Percentiles rank a stretch among this genome's conserved stretches.
Conservation (phyloP, 2,329 filamentous ascomycete genomes). For the Colletotrichum endophyticum region DNA sequence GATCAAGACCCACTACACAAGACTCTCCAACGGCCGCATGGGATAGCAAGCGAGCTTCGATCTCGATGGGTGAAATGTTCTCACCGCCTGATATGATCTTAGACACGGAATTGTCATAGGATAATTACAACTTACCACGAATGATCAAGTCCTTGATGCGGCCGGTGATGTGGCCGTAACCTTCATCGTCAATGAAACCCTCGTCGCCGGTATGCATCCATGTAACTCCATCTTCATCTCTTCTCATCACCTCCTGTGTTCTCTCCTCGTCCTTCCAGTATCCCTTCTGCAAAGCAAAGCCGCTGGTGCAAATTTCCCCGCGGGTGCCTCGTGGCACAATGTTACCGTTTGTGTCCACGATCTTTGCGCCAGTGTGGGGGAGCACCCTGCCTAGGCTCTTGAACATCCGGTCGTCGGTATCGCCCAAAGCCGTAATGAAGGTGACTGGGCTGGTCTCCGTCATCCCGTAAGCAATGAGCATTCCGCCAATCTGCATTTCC, state of each 20-base stretch:
- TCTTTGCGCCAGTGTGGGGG: background rate
- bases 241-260: conserved; percentile 19
- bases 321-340: conserved; percentile 58
- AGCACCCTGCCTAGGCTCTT: background rate
- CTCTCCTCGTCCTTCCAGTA: conserved; percentile 63
- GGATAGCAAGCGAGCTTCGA: background rate
- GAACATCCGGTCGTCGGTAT: background rate
- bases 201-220: background rate
- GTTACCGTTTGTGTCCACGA: background rate
- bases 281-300: conserved; percentile 63
- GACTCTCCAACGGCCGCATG: background rate
- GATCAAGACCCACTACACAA: background rate
- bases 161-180: background rate
- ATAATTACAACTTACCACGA: background rate
- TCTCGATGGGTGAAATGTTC: background rate
- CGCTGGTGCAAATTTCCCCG: conserved; percentile 69
- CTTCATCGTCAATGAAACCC: background rate
- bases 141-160: background rate
- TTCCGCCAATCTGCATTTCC: background rate
- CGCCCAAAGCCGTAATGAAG: background rate
- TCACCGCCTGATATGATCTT: background rate
- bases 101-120: background rate
- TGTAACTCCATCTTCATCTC: background rate
- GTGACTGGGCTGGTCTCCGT: background rate
- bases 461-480: background rate